Percentiles rank a stretch among this genome's conserved stretches.
phyloP scores from a whole-genome alignment of 768 basidiomycete genomes.

The Boletus insuetus region DNA sequence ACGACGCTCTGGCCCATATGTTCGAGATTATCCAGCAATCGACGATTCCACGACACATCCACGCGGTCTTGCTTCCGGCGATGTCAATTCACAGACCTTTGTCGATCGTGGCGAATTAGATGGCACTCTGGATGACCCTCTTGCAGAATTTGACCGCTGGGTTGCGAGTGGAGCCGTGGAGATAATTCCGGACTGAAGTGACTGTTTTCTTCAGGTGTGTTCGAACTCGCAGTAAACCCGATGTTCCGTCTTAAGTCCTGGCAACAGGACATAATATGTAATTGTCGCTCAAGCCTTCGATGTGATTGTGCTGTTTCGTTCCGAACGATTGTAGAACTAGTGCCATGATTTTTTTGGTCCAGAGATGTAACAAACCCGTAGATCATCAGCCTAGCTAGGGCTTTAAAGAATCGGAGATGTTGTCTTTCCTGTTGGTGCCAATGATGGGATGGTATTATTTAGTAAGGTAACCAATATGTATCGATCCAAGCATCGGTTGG shows the following conservation, averaged over 20 bases:
- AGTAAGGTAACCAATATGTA: neutral
- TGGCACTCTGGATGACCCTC: conserved; percentile 40
- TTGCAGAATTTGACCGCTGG: conserved; percentile 70
- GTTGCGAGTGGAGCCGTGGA: conserved; percentile 62
- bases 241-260: too few relatives aligned
- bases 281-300: neutral
- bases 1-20: neutral
- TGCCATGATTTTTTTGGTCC: neutral
- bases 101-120: neutral
- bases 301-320: neutral
- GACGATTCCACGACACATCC: neutral
- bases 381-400: neutral
- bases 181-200: conserved; percentile 36
- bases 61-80: neutral
- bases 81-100: neutral
- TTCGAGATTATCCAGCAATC: neutral
- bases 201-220: neutral
- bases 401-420: neutral
- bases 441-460: too few relatives aligned
- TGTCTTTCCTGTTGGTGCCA: too few relatives aligned
- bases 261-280: neutral
- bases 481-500: neutral
- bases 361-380: neutral
- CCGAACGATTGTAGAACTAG: neutral
- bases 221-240: neutral